Evolutionary conservation across 176 grass and related monocot species (phyloP), one percentile per base, ranked within the genome.

Genomic region (Alopecurus myosuroides): DNA sequence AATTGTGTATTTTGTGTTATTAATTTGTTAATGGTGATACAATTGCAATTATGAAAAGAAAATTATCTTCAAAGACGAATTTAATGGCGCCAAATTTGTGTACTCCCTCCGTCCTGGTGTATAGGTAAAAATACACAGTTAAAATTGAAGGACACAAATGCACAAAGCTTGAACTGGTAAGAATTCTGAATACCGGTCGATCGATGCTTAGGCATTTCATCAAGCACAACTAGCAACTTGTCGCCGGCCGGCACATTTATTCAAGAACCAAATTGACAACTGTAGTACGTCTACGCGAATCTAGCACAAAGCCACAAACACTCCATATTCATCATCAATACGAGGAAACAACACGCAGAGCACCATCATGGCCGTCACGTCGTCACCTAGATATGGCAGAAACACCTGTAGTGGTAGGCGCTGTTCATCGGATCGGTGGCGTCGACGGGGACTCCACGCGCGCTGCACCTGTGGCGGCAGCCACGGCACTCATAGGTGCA

Each of bases 401-500:
- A 19, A 68, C 95, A 97, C 50, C 40, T 94, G 90, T 94, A 97
- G 80, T 82, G 95, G 84, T 97, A 97, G 30, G 92, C 95, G 69
- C 88, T 97, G 84, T 97, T 97, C 84, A 92, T 84, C 4, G 95
- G 95, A 68, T 94, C 95, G 67, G 57, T 81, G 36, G 88, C 86
- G 79, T 97, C 92, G 53, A 97, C 71, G 9, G 95, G 92, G 65
- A 94, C 86, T 35, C 76, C 90, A 82, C 78, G 90, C 22, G 87
- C 84, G 57, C 86, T 90, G 77, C 95, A 94, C 62, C 89, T 70
- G 84, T 76, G 81, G 13, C 84, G 84, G 60, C 95, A 97, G 0
- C 95, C 88, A 33, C 92, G 89, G 88, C 95, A 97, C 77, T 97
- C 95, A 39, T 89, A 89, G 6, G 95, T 97, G 88, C 95, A 97